Evolutionary conservation across 495 filamentous ascomycete species (phyloP).

Genomic region (Amphirosellinia nigrospora): DNA sequence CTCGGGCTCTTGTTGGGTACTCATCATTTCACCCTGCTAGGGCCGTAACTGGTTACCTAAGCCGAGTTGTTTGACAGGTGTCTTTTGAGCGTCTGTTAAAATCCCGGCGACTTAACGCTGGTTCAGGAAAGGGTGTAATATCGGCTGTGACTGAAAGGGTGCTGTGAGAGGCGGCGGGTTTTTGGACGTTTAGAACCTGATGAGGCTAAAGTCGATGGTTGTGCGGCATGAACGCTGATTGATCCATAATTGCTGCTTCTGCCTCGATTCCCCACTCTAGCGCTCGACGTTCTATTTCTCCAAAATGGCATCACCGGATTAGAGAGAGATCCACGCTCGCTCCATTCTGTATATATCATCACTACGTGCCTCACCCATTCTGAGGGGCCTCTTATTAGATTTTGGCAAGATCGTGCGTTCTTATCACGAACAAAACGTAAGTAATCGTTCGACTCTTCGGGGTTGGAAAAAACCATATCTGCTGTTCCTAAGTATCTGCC

Average conservation of each 20-base stretch:
- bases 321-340: background rate
- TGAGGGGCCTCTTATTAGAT: too few species aligned
- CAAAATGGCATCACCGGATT: conserved; percentile 25
- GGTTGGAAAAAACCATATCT: background rate
- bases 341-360: background rate
- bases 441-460: background rate
- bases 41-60: background rate
- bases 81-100: conserved; percentile 1
- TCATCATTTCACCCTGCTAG: conserved; percentile 26
- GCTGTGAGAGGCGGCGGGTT: conserved; percentile 16
- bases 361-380: too few species aligned
- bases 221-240: conserved; percentile 33
- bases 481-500: too few species aligned
- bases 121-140: conserved; percentile 13
- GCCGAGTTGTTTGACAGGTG: conserved; percentile 16
- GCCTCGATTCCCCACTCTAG: conserved; percentile 25
- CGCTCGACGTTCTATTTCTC: conserved; percentile 21
- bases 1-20: conserved; percentile 26
- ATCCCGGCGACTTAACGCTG: background rate
- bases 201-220: conserved; percentile 42
- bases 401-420: background rate
- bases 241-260: conserved; percentile 28
- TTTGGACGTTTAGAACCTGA: conserved; percentile 27
- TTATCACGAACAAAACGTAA: background rate
- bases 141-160: conserved; percentile 16